These are phyloP conservation scores for Thelephora aurantiotincta DNA, from an alignment of 768 basidiomycete species.

Conservation along the genomic window DNA sequence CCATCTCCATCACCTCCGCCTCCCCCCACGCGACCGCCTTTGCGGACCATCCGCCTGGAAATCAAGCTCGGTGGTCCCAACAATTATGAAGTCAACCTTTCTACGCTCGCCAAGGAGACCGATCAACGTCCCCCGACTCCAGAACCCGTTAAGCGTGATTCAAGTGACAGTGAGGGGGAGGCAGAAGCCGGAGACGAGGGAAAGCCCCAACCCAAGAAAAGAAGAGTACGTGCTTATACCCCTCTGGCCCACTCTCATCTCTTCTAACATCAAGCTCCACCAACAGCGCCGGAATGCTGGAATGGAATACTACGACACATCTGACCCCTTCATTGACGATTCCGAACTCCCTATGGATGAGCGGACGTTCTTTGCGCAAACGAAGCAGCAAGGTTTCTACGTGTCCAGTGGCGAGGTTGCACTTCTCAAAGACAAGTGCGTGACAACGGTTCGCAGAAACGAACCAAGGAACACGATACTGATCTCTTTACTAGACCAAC, in stretches of 20 bases:
- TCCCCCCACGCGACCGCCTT: constrained; percentile 29
- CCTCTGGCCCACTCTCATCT: too few species aligned
- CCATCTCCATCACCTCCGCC: constrained; percentile 46
- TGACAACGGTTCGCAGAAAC: constrained; percentile 1
- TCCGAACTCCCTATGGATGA: constrained; percentile 85
- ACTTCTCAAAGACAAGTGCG: constrained; percentile 58
- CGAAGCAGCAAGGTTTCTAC: constrained; percentile 88
- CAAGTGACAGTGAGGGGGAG: constrained; percentile 37
- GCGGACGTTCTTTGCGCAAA: constrained; percentile 81
- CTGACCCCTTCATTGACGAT: constrained; percentile 96
- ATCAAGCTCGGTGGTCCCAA: constrained; percentile 60
- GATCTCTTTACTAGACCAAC: constrained; percentile 24
- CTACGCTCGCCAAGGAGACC: constrained; percentile 39
- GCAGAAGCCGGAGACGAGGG: constrained; percentile 20
- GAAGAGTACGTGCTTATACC: constrained; percentile 14
- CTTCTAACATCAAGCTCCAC: not conserved
- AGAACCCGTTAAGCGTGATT: constrained; percentile 25
- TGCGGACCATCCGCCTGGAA: constrained; percentile 53
- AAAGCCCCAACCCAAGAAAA: constrained; percentile 19
- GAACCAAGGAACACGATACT: not conserved
- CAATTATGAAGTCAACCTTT: constrained; percentile 63
- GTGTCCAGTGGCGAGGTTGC: constrained; percentile 84
- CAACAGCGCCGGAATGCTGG: constrained; percentile 34
- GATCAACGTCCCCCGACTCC: constrained; percentile 56
- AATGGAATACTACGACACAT: constrained; percentile 78